A percentile compares a stretch with the other conserved stretches of the same genome.
Conservation (phyloP, 2,329 filamentous ascomycete genomes). For the Cladorrhinum sp. region DNA sequence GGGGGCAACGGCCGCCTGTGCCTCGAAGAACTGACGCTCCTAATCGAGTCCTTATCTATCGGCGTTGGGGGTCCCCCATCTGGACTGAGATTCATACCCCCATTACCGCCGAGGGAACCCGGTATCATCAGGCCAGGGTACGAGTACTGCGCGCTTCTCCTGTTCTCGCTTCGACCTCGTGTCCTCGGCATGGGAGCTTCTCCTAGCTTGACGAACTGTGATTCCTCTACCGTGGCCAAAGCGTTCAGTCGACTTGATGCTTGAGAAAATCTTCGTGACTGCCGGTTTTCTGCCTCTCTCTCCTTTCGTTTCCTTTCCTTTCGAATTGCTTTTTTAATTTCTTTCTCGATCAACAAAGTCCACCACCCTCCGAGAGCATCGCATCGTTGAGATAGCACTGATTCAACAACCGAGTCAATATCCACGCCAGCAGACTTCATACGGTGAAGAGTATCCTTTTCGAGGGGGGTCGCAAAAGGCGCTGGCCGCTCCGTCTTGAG, state of each 20-base stretch:
- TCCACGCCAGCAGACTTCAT: slow-evolving; percentile 94
- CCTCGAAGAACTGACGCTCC: slow-evolving; percentile 73
- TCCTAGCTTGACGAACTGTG: slow-evolving; percentile 43
- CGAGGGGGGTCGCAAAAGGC: slow-evolving; percentile 79
- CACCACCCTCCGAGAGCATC: slow-evolving; percentile 94
- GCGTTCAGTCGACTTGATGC: slow-evolving; percentile 84
- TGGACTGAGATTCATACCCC: slow-evolving; percentile 43
- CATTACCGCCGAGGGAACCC: slow-evolving; percentile 65
- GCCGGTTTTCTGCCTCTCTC: slow-evolving; percentile 76
- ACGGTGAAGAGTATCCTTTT: slow-evolving; percentile 86
- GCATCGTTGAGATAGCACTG: slow-evolving; percentile 84
- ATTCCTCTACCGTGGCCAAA: slow-evolving; percentile 78
- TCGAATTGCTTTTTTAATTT: slow-evolving; percentile 78
- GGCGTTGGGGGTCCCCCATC: slow-evolving; percentile 59
- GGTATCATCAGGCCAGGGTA: slow-evolving; percentile 61
- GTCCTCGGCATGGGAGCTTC: slow-evolving; percentile 58
- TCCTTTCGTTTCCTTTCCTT: slow-evolving; percentile 82
- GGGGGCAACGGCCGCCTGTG: slow-evolving; percentile 74
- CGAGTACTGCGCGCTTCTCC: slow-evolving; percentile 64
- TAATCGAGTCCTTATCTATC: slow-evolving; percentile 73
- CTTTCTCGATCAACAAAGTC: slow-evolving; percentile 90
- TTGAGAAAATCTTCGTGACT: slow-evolving; percentile 77
- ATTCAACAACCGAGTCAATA: slow-evolving; percentile 91
- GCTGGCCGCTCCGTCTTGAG: slow-evolving; percentile 76
- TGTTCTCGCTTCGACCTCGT: slow-evolving; percentile 68